Base-by-base conservation (phyloP, 306 rosid genomes). In the Castanea crenata region DNA sequence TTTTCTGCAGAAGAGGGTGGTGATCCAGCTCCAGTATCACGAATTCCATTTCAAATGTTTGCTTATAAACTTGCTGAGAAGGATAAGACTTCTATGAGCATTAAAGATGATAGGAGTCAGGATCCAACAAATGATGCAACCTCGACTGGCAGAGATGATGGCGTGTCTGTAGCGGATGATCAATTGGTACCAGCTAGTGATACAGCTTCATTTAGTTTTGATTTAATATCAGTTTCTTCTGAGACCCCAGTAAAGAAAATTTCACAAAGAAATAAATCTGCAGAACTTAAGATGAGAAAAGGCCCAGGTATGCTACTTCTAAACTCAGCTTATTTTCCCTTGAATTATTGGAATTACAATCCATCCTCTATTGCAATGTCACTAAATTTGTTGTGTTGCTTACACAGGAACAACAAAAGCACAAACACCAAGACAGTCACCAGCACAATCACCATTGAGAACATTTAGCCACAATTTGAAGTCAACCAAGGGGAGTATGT, bases 1-100 rank as follows among this genome's bases (percentile, higher is more conserved):
- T 72, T 85, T 8, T 81, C 81, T 7, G 57, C 58, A 13, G 87
- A 88, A 27, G 86, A 59, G 81, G 11, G 56, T 6, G 70, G 74
- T 51, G 71, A 73, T 54, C 27, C 78, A 19, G 69, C 87, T 55
- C 65, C 86, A 0, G 80, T 89, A 23, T 88, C 93, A 3, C 89
- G 87, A 56, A 87, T 96, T 73, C 99, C 99, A 12, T 92, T 83
- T 77, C 91, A 93, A 79, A 91, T 96, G 97, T 96, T 91, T 85
- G 89, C 91, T 67, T 88, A 90, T 57, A 85, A 79, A 76, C 88
- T 93, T 38, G 73, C 72, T 0, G 98, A 91, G 90, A 93, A 76
- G 84, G 94, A 84, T 79, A 93, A 87, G 89, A 80, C 77, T 15
- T 79, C 31, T 79, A 52, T 76, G 0, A 79, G 74, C 73, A 58